phyloP scores from a whole-genome alignment of 2,329 filamentous ascomycete species.

The Pseudocercospora vitis region DNA sequence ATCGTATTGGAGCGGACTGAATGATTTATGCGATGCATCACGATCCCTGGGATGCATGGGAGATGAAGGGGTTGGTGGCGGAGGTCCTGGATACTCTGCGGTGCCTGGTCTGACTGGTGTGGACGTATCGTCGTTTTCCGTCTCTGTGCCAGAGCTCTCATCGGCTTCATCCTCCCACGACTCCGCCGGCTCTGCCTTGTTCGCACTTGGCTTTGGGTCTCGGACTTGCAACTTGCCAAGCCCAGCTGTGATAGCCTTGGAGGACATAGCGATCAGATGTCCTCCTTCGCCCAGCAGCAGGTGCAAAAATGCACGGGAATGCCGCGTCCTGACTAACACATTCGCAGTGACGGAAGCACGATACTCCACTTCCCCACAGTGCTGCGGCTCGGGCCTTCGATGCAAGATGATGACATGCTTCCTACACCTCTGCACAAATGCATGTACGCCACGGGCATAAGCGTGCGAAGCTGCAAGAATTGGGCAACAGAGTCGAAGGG shows the following conservation, averaged over 20 bases:
- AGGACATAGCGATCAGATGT: no score
- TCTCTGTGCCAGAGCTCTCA: conserved; percentile 39
- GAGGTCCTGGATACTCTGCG: conserved; percentile 49
- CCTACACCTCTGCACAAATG: no score
- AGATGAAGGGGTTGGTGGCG: conserved; percentile 67
- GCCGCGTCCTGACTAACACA: no score
- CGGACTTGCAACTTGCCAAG: conserved; percentile 38
- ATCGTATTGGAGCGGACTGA: conserved; percentile 29
- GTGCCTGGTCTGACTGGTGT: conserved; percentile 28
- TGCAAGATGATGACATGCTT: no score
- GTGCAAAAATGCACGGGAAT: background rate
- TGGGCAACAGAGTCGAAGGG: no score
- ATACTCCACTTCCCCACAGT: background rate
- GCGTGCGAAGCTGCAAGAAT: no score
- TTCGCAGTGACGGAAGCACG: no score
- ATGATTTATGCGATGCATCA: conserved; percentile 26
- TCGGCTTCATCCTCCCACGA: conserved; percentile 75
- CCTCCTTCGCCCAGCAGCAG: background rate
- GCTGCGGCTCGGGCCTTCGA: background rate
- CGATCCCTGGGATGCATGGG: conserved; percentile 41
- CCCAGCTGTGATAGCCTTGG: conserved; percentile 27
- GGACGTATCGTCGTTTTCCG: conserved; percentile 33
- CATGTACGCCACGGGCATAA: no score
- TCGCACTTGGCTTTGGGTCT: conserved; percentile 35
- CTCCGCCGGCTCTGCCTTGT: conserved; percentile 50